These are phyloP conservation scores for Pisolithus thermaeus DNA, from an alignment of 1,284 basidiomycete species.

Conservation along the genomic window DNA sequence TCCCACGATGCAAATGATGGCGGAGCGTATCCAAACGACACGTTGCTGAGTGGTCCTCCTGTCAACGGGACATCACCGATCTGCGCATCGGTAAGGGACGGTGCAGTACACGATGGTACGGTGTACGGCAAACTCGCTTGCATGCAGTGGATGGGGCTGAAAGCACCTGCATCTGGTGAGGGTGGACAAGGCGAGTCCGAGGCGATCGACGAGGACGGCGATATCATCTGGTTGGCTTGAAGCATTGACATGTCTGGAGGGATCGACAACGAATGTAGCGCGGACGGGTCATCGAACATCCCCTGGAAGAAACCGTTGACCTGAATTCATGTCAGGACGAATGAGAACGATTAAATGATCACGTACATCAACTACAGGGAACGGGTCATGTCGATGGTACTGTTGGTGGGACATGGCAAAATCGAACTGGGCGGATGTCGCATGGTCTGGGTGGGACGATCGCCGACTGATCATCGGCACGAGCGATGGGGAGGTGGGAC, in stretches of 20 bases:
- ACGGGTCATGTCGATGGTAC: slow-evolving; percentile 18
- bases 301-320: slow-evolving; percentile 16
- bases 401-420: slow-evolving; percentile 34
- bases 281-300: slow-evolving; percentile 25
- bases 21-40: slow-evolving; percentile 25
- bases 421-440: slow-evolving; percentile 40
- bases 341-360: not conserved
- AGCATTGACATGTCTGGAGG: slow-evolving; percentile 18
- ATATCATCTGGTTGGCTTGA: slow-evolving; percentile 21
- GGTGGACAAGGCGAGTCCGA: slow-evolving; percentile 29
- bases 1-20: slow-evolving; percentile 29
- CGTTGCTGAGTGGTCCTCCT: slow-evolving; percentile 11
- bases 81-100: no score
- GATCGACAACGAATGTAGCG: slow-evolving; percentile 29
- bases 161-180: slow-evolving; percentile 22
- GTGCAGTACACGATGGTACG: slow-evolving; percentile 12
- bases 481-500: slow-evolving; percentile 56
- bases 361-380: slow-evolving; percentile 21
- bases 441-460: slow-evolving; percentile 41
- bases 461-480: slow-evolving; percentile 54
- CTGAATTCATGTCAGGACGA: slow-evolving; percentile 13
- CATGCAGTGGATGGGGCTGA: slow-evolving; percentile 22
- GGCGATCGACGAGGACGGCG: slow-evolving; percentile 24
- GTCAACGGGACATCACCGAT: no score
- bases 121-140: slow-evolving; percentile 18